Evolutionary conservation across 2,329 filamentous ascomycete genomes (phyloP), one percentile per base, ranked within the genome.

Genomic region (Neonectria ditissima): DNA sequence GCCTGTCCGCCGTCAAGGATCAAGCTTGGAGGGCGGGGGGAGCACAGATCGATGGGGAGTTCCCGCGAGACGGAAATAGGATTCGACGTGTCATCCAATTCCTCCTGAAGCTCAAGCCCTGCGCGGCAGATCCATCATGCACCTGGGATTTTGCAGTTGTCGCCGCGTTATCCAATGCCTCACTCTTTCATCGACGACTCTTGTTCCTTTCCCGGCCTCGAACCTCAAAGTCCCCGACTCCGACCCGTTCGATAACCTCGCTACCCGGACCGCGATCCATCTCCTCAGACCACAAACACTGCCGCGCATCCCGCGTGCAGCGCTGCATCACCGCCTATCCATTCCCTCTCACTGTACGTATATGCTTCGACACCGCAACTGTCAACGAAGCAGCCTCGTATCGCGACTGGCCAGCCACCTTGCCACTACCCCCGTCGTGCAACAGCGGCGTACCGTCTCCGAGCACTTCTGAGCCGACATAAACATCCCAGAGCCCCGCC

Each of bases 401-500:
- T 52, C 52, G 59, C 30, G 59, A 56, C 53, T 55, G 51, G 53
- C 59, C 54, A 48, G 53, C 53, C 52, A n/a, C 16, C 34, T 14
- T n/a, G n/a, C n/a, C n/a, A n/a, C n/a, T n/a, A n/a, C 13, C 34
- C 16, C 34, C 34, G 34, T n/a, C 14, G 34, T 37, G 34, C 14
- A 16, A 37, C 34, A n/a, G 14, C 32, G 32, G 5, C 32, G 3
- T 26, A 26, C 11, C 4, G 13, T 10, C 20, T 16, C 16, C 45
- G 26, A 10, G n/a, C 45, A 13, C 8, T 48, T 48, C 45, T 48
- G 45, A 30, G 5, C 26, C 18, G 45, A 48, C 45, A 7, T 14
- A 22, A 5, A 13, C 28, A 32, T 14, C 18, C 28, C 47, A 32
- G 28, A 10, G 47, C 6, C 24, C 37, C 37, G 20, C 37, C 37